phyloP scores from a whole-genome alignment of 768 basidiomycete genomes.

The Boletus rubropictus region DNA sequence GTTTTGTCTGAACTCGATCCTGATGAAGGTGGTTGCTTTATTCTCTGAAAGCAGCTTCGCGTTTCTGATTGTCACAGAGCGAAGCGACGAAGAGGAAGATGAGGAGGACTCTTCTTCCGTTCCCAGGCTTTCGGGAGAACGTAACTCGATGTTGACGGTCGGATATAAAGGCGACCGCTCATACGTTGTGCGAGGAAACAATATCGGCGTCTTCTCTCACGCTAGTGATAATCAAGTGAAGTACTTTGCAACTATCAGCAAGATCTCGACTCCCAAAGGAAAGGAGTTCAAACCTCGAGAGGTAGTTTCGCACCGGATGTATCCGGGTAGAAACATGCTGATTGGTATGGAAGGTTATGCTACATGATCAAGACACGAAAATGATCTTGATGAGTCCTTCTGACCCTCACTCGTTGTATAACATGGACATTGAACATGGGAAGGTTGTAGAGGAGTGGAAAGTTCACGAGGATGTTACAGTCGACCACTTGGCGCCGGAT shows the following conservation, averaged over 20 bases:
- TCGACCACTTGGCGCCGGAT: conserved; percentile 87
- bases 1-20: conserved; percentile 63
- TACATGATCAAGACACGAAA: conserved; percentile 93
- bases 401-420: conserved; percentile 77
- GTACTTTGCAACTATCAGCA: conserved; percentile 83
- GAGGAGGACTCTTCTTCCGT: conserved; percentile 35
- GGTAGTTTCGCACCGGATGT: conserved; percentile 39
- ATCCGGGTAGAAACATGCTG: neutral
- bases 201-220: conserved; percentile 86
- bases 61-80: conserved; percentile 37
- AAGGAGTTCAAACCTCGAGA: conserved; percentile 82
- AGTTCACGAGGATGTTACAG: conserved; percentile 81
- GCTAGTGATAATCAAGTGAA: conserved; percentile 65
- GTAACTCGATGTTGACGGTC: conserved; percentile 85
- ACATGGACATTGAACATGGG: conserved; percentile 88
- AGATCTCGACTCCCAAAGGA: conserved; percentile 73
- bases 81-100: conserved; percentile 36
- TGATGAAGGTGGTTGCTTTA: conserved; percentile 45
- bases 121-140: conserved; percentile 47
- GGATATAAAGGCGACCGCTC: conserved; percentile 95
- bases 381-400: conserved; percentile 88
- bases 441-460: conserved; percentile 99
- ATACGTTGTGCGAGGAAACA: conserved; percentile 87
- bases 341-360: conserved; percentile 65
- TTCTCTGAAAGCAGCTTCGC: neutral